phyloP scores from a whole-genome alignment of 768 basidiomycete species.

The Leccinum obscurum region DNA sequence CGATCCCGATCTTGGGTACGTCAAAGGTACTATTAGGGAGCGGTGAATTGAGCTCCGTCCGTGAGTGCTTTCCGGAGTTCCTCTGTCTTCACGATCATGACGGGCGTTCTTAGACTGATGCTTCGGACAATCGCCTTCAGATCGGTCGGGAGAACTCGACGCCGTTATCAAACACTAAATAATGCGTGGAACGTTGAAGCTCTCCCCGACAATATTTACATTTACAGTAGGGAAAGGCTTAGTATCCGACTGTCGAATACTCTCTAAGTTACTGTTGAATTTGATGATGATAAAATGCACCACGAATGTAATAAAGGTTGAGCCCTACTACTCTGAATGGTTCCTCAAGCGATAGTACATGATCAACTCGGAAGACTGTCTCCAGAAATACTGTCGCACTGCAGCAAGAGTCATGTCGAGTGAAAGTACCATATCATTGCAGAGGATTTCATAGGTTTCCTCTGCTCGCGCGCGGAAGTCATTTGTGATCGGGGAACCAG shows the following conservation, averaged over 20 bases:
- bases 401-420: slow-evolving; percentile 88
- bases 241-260: slow-evolving; percentile 19
- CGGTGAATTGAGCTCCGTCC: slow-evolving; percentile 27
- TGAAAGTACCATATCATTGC: slow-evolving; percentile 82
- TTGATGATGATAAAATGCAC: slow-evolving; percentile 1
- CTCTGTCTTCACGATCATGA: slow-evolving; percentile 31
- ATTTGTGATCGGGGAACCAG: slow-evolving; percentile 26
- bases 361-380: slow-evolving; percentile 65
- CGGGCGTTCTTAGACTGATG: slow-evolving; percentile 8
- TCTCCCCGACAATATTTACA: background rate
- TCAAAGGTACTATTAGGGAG: slow-evolving; percentile 44
- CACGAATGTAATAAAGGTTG: background rate
- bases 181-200: background rate
- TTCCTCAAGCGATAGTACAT: slow-evolving; percentile 70
- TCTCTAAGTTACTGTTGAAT: slow-evolving; percentile 19
- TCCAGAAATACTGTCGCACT: slow-evolving; percentile 89
- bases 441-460: slow-evolving; percentile 83
- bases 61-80: slow-evolving; percentile 23
- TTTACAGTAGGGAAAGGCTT: slow-evolving; percentile 1
- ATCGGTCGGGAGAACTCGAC: background rate
- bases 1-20: slow-evolving; percentile 46
- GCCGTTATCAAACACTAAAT: background rate
- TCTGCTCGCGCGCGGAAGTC: slow-evolving; percentile 45
- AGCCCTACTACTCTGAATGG: slow-evolving; percentile 5
- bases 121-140: background rate